Evolutionary conservation across 1,284 basidiomycete genomes (phyloP).

Genomic region (Flammula alnicola): DNA sequence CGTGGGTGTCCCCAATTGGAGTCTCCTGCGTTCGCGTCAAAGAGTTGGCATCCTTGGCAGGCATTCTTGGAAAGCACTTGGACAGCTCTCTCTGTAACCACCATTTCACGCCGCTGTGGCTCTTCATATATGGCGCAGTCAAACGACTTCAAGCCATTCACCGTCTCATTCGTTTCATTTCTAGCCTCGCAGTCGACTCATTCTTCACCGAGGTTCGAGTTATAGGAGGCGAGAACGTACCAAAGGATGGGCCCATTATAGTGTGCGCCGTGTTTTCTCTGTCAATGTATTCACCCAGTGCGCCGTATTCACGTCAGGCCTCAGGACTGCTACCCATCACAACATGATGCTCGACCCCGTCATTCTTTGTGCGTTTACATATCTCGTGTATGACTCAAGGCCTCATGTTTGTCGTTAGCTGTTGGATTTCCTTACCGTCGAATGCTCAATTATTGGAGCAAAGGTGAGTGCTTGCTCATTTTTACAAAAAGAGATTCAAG

Average conservation of each 20-base stretch:
- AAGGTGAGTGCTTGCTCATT: constrained; percentile 49
- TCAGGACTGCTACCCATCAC: constrained; percentile 84
- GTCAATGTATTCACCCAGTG: neutral
- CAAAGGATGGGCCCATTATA: constrained; percentile 82
- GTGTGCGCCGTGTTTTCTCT: constrained; percentile 59
- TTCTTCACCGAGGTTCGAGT: constrained; percentile 90
- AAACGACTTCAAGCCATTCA: constrained; percentile 43
- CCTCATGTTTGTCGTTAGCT: constrained; percentile 45
- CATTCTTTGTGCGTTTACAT: constrained; percentile 65
- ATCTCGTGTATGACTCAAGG: constrained; percentile 5
- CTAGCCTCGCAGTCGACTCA: constrained; percentile 75
- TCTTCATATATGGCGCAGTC: constrained; percentile 29
- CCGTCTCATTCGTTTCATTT: constrained; percentile 63
- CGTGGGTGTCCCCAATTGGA: no score
- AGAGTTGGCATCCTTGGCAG: no score
- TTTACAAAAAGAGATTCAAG: neutral
- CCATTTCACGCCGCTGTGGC: no score
- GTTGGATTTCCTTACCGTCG: constrained; percentile 78
- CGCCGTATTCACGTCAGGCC: constrained; percentile 12
- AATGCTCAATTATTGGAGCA: constrained; percentile 94
- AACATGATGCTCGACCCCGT: constrained; percentile 93
- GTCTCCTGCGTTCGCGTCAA: no score
- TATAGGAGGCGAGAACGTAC: constrained; percentile 86
- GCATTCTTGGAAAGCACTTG: no score
- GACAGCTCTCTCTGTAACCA: no score